Percentiles rank a stretch among this genome's conserved stretches.
Conservation (phyloP, 306 rosid genomes). For the Gleditsia sinensis region DNA sequence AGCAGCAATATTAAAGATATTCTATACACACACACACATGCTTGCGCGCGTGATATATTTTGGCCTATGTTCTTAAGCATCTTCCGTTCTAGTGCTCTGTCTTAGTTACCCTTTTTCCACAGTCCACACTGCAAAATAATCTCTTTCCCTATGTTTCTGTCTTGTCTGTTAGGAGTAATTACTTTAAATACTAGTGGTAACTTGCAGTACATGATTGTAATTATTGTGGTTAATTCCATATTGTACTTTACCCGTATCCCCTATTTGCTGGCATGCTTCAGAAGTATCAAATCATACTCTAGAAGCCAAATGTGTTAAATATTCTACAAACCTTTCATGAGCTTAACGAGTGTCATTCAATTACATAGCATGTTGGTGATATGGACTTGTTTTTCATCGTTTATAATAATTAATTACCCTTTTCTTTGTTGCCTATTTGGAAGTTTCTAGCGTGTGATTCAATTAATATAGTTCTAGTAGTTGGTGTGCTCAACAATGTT, state of each 20-base stretch:
- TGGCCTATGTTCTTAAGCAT: background rate
- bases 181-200: background rate
- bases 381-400: background rate
- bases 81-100: background rate
- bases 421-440: background rate
- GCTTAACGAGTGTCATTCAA: background rate
- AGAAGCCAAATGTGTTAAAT: background rate
- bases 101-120: background rate
- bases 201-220: background rate
- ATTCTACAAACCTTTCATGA: background rate
- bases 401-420: background rate
- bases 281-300: background rate
- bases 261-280: background rate
- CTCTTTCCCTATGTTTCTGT: background rate
- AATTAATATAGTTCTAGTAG: background rate
- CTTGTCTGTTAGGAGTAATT: background rate
- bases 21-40: too few relatives aligned
- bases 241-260: background rate
- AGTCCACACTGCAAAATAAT: background rate
- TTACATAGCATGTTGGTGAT: background rate
- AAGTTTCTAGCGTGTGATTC: background rate
- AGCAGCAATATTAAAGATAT: too few relatives aligned
- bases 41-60: too few relatives aligned
- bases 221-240: background rate
- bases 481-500: background rate